Percentiles rank a stretch among this genome's conserved stretches.
Evolutionary conservation across 2,329 filamentous ascomycete species (phyloP).

Genomic region (Nemania sp.): DNA sequence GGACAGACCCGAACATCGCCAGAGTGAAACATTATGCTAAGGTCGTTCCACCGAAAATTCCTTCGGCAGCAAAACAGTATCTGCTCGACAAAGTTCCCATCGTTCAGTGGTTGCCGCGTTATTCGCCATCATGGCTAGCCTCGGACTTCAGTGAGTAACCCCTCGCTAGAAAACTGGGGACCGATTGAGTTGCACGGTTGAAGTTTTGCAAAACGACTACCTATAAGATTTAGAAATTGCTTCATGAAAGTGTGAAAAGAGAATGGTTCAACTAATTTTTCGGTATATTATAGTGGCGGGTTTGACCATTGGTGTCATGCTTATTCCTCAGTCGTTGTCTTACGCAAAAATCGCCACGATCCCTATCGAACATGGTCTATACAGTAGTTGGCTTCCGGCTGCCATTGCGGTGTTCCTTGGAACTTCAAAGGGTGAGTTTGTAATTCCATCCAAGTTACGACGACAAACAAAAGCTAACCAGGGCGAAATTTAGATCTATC

Average conservation of each 20-base stretch:
- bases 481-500: constrained; percentile 53
- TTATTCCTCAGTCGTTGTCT: constrained; percentile 64
- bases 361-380: constrained; percentile 62
- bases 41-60: constrained; percentile 45
- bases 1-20: constrained; percentile 45
- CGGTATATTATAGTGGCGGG: constrained; percentile 50
- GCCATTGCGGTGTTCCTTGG: constrained; percentile 63
- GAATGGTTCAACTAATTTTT: background rate
- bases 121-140: constrained; percentile 62
- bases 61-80: constrained; percentile 58
- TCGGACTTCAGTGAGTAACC: constrained; percentile 53
- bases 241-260: background rate
- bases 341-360: constrained; percentile 66
- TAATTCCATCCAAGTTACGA: too few relatives aligned
- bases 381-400: constrained; percentile 62
- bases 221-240: too few relatives aligned
- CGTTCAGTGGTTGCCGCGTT: constrained; percentile 64
- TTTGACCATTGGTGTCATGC: constrained; percentile 61
- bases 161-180: too few relatives aligned
- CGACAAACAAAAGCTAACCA: constrained; percentile 36
- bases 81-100: constrained; percentile 64
- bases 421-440: constrained; percentile 58
- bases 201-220: too few relatives aligned
- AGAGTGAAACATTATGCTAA: constrained; percentile 38
- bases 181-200: too few relatives aligned